Conservation (phyloP, 768 basidiomycete genomes). For the Collybia sordida region DNA sequence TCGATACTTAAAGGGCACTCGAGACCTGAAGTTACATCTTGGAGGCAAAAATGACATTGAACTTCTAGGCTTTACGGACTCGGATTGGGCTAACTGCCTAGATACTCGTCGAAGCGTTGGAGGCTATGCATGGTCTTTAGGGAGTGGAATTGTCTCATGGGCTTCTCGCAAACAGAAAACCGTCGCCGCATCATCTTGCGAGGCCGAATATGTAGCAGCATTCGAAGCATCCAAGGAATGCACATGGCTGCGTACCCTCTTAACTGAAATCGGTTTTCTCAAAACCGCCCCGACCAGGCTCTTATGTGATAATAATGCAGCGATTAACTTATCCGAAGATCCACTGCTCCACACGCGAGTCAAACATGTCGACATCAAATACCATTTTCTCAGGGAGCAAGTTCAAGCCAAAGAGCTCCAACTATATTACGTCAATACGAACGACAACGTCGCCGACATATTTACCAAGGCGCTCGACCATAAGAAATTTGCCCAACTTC, state of each 20-base stretch:
- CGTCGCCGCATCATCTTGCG: constrained; percentile 17
- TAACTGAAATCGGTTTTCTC: constrained; percentile 7
- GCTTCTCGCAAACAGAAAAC: not conserved
- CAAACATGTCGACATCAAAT: constrained; percentile 40
- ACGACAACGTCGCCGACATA: constrained; percentile 31
- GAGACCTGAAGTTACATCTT: constrained; percentile 10
- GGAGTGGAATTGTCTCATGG: constrained; percentile 17
- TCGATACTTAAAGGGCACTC: constrained; percentile 17
- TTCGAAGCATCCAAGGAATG: constrained; percentile 18
- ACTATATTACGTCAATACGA: constrained; percentile 26
- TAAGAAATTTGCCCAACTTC: constrained; percentile 14
- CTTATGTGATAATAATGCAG: constrained; percentile 30
- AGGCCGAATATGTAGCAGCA: constrained; percentile 39
- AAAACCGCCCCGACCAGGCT: constrained; percentile 8
- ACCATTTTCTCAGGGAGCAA: constrained; percentile 34
- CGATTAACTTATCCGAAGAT: constrained; percentile 30
- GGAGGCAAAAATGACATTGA: constrained; percentile 5
- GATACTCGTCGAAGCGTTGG: constrained; percentile 17
- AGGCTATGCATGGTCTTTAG: constrained; percentile 16
- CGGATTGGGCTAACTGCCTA: constrained; percentile 16
- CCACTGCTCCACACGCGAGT: constrained; percentile 28
- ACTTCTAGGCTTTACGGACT: constrained; percentile 19
- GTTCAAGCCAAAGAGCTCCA: constrained; percentile 21
- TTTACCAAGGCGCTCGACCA: constrained; percentile 35
- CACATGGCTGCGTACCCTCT: constrained; percentile 15